Evolutionary conservation across 2,329 filamentous ascomycete genomes (phyloP).

Genomic region (Colletotrichum sp.): DNA sequence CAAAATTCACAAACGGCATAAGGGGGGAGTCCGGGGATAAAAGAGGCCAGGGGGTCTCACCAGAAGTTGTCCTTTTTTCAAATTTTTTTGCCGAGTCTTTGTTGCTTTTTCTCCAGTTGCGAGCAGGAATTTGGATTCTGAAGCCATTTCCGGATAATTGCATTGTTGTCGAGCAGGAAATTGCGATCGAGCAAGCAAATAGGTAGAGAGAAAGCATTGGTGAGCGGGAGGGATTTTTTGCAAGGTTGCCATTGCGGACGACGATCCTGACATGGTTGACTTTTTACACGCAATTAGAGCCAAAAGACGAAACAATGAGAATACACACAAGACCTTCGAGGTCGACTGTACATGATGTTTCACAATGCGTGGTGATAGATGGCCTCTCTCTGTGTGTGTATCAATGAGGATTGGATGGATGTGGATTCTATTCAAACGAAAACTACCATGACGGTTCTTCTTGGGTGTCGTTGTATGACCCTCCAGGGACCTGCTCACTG

Average conservation of each 20-base stretch:
- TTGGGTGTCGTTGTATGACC: neutral
- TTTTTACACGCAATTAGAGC: neutral
- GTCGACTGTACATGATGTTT: neutral
- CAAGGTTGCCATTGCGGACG: neutral
- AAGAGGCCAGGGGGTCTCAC: constrained; percentile 14
- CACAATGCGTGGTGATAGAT: neutral
- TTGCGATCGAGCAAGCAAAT: constrained; percentile 8
- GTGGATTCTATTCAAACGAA: constrained; percentile 6
- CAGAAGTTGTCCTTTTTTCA: neutral
- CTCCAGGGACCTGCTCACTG: neutral
- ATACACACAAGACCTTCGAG: neutral
- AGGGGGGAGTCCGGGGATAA: constrained; percentile 14
- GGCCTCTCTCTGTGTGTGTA: neutral
- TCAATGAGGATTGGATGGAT: neutral
- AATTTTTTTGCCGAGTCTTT: neutral
- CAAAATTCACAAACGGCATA: constrained; percentile 13
- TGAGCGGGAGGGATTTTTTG: neutral
- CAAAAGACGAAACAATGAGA: neutral
- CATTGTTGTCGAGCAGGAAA: constrained; percentile 12
- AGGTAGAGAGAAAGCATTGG: neutral
- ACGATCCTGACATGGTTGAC: neutral
- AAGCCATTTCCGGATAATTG: constrained; percentile 19
- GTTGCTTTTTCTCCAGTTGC: neutral
- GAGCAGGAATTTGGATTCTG: constrained; percentile 14
- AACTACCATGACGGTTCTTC: neutral